Conservation (phyloP, 495 filamentous ascomycete species). For the Penicillium samsonianum region DNA sequence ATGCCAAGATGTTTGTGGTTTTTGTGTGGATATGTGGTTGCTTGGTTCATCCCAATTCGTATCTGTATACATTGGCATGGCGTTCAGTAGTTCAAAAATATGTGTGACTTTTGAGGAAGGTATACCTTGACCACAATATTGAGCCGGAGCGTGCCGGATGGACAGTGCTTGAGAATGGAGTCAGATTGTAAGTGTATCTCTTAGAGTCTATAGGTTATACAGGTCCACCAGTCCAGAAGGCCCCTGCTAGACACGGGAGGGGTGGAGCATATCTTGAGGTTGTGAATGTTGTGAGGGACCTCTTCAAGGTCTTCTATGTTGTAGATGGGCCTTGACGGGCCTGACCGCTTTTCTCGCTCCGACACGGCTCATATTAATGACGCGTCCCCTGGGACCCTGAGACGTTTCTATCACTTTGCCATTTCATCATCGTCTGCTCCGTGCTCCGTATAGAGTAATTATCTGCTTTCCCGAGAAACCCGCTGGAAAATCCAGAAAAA, state of each 20-base stretch:
- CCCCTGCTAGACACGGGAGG: constrained; percentile 25
- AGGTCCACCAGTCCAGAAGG: constrained; percentile 13
- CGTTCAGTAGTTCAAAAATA: constrained; percentile 5
- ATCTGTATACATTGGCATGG: constrained; percentile 1
- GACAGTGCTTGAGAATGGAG: constrained; percentile 12
- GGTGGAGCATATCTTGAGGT: constrained; percentile 16
- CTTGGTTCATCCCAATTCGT: background rate
- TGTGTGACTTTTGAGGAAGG: constrained; percentile 13
- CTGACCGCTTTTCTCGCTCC: constrained; percentile 25
- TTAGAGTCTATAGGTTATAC: background rate
- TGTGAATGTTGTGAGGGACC: background rate
- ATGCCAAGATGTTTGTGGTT: background rate
- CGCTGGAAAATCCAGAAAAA: constrained; percentile 22
- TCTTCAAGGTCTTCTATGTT: background rate
- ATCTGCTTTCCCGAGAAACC: constrained; percentile 27
- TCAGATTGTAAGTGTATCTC: constrained; percentile 17
- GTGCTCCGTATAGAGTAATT: background rate
- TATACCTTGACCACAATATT: constrained; percentile 14
- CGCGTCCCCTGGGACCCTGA: constrained; percentile 19
- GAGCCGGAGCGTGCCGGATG: constrained; percentile 30
- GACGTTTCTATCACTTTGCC: background rate
- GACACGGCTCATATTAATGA: constrained; percentile 23
- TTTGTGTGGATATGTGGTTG: background rate
- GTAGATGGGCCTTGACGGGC: background rate
- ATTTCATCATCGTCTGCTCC: background rate